These are phyloP conservation scores for Fusarium sp. DNA, from an alignment of 2,329 filamentous ascomycete genomes.

Conservation along the genomic window DNA sequence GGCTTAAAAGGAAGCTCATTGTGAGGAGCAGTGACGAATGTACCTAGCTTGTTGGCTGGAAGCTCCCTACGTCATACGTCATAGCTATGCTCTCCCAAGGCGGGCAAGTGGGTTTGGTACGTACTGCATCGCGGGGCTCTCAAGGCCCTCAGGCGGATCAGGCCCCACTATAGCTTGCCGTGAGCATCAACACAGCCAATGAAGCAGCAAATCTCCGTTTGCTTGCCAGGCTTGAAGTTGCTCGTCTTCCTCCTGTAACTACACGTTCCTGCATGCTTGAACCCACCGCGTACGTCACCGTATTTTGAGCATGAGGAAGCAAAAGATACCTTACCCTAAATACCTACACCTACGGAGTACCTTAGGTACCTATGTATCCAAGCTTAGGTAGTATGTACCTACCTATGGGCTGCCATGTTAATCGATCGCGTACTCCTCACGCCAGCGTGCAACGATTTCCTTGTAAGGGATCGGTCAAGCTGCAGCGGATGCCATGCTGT, in stretches of 20 bases:
- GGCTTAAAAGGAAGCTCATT: slow-evolving; percentile 40
- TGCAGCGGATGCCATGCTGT: slow-evolving; percentile 16
- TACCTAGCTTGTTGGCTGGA: slow-evolving; percentile 29
- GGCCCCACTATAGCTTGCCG: slow-evolving; percentile 3
- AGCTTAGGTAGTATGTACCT: not conserved
- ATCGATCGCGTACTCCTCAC: slow-evolving; percentile 34
- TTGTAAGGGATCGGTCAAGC: slow-evolving; percentile 6
- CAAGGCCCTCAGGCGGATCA: not conserved
- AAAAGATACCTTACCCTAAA: not conserved
- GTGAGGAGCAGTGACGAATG: slow-evolving; percentile 30
- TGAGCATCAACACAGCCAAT: slow-evolving; percentile 11
- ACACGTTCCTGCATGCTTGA: slow-evolving; percentile 40
- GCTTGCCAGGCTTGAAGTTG: slow-evolving; percentile 30
- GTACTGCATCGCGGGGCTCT: slow-evolving; percentile 27
- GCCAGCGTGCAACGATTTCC: not conserved
- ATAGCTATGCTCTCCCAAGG: slow-evolving; percentile 27
- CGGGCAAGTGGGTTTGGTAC: slow-evolving; percentile 16
- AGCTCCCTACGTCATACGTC: slow-evolving; percentile 39
- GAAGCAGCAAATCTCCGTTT: not conserved
- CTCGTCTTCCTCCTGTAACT: not conserved
- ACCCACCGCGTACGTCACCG: slow-evolving; percentile 41
- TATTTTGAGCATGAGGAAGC: slow-evolving; percentile 3
- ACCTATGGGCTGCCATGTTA: not conserved
- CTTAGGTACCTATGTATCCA: not conserved
- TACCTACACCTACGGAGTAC: not conserved